These are phyloP conservation scores for Sporothrix humicola DNA, from an alignment of 2,329 filamentous ascomycete genomes.

Conservation along the genomic window DNA sequence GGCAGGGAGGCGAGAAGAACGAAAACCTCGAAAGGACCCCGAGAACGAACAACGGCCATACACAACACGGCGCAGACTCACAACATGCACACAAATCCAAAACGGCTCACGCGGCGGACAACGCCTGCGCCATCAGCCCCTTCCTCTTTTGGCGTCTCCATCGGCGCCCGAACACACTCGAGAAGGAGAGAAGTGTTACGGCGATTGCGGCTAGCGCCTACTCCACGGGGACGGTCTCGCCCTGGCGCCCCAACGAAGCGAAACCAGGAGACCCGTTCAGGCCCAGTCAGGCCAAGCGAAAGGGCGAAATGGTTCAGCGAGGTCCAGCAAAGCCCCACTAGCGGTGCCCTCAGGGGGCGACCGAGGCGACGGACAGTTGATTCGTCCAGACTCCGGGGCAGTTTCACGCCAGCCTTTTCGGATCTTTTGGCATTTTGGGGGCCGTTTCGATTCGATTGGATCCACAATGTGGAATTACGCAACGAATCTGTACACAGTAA, in stretches of 20 bases:
- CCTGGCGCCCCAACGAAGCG: not conserved
- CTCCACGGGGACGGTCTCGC: slow-evolving; percentile 17
- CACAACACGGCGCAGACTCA: not conserved
- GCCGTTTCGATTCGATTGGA: not conserved
- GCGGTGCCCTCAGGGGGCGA: not conserved
- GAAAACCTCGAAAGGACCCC: not conserved
- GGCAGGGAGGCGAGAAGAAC: not conserved
- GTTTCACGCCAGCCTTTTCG: slow-evolving; percentile 7
- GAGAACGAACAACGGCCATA: not conserved
- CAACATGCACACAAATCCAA: not conserved
- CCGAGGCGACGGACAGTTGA: not conserved
- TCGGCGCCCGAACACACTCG: no score
- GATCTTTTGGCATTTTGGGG: no score
- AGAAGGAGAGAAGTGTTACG: not conserved
- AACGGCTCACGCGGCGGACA: slow-evolving; percentile 12
- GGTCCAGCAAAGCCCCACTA: not conserved
- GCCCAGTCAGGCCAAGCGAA: not conserved
- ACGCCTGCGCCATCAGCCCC: slow-evolving; percentile 10
- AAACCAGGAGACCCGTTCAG: not conserved
- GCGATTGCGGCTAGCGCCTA: slow-evolving; percentile 18
- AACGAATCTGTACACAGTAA: not conserved
- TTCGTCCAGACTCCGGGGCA: slow-evolving; percentile 10
- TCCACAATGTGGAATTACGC: slow-evolving; percentile 7
- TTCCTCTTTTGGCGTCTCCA: slow-evolving; percentile 2
- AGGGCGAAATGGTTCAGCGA: no score